These are phyloP conservation scores for Amaranthus cruentus DNA, from an alignment of 148 eudicot species.

Conservation along the genomic window DNA sequence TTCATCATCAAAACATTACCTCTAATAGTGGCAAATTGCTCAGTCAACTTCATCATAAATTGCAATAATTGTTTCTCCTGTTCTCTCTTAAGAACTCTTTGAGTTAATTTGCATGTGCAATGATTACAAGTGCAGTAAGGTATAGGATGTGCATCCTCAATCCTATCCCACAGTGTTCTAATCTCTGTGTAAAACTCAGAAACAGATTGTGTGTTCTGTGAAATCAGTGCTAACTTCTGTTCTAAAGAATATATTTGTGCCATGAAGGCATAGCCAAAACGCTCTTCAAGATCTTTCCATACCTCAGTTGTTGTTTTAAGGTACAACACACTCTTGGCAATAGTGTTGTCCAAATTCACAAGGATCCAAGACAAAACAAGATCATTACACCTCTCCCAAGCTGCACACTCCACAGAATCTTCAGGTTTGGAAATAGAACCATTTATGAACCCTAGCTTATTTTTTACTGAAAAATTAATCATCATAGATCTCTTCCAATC, in stretches of 20 bases:
- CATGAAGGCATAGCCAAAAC: neutral
- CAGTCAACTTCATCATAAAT: too few species aligned
- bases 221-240: neutral
- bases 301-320: neutral
- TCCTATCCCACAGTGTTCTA: neutral
- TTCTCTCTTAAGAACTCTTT: too few species aligned
- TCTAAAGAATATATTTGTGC: neutral
- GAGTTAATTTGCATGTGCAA: neutral
- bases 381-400: too few species aligned
- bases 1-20: too few species aligned
- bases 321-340: neutral
- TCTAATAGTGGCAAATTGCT: too few species aligned
- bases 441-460: neutral
- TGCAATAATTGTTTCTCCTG: too few species aligned
- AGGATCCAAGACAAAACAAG: neutral
- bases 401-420: neutral
- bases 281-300: neutral
- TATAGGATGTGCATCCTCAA: neutral
- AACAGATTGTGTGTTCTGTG: neutral
- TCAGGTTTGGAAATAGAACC: neutral
- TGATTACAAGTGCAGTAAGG: neutral
- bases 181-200: neutral
- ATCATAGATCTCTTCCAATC: neutral
- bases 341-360: neutral
- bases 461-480: neutral